These are phyloP conservation scores for Pythium chondricola DNA, from an alignment of 352 stramenopile species.

Conservation along the genomic window DNA sequence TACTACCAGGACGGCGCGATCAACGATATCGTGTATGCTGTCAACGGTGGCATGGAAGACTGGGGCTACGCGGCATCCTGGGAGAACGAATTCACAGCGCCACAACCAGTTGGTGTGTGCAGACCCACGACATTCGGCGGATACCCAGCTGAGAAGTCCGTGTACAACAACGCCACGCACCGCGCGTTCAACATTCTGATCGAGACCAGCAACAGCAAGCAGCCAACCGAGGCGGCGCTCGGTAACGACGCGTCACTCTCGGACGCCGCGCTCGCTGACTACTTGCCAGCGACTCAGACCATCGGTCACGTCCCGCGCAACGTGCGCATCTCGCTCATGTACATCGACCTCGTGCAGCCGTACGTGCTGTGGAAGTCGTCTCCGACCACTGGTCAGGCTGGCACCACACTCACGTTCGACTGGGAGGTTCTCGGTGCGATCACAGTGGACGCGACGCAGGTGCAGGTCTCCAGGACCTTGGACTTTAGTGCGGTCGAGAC, in stretches of 20 bases:
- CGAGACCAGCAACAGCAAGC: slow-evolving; percentile 89
- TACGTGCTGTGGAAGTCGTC: slow-evolving; percentile 71
- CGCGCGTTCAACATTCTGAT: slow-evolving; percentile 93
- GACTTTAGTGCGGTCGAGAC: slow-evolving; percentile 20
- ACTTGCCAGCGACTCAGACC: slow-evolving; percentile 23
- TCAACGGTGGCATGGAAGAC: slow-evolving; percentile 95
- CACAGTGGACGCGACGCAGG: slow-evolving; percentile 50
- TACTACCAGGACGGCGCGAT: slow-evolving; percentile 77
- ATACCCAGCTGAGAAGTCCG: slow-evolving; percentile 80
- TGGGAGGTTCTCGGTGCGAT: slow-evolving; percentile 57
- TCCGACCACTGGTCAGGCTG: slow-evolving; percentile 12
- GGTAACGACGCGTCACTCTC: slow-evolving; percentile 53
- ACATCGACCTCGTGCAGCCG: slow-evolving; percentile 91
- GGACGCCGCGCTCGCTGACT: slow-evolving; percentile 39
- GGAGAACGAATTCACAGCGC: slow-evolving; percentile 50
- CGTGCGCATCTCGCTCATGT: slow-evolving; percentile 85
- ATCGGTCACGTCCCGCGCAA: slow-evolving; percentile 86
- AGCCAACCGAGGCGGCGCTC: slow-evolving; percentile 51
- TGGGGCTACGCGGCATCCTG: slow-evolving; percentile 90
- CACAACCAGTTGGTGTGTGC: slow-evolving; percentile 59
- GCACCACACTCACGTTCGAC: slow-evolving; percentile 20
- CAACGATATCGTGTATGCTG: slow-evolving; percentile 94
- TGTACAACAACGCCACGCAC: slow-evolving; percentile 88
- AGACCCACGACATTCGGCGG: slow-evolving; percentile 79
- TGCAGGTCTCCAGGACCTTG: slow-evolving; percentile 36